Percentiles rank a stretch among this genome's conserved stretches.
phyloP scores from a whole-genome alignment of 805 yeast species.

The Pichia membranifaciens region DNA sequence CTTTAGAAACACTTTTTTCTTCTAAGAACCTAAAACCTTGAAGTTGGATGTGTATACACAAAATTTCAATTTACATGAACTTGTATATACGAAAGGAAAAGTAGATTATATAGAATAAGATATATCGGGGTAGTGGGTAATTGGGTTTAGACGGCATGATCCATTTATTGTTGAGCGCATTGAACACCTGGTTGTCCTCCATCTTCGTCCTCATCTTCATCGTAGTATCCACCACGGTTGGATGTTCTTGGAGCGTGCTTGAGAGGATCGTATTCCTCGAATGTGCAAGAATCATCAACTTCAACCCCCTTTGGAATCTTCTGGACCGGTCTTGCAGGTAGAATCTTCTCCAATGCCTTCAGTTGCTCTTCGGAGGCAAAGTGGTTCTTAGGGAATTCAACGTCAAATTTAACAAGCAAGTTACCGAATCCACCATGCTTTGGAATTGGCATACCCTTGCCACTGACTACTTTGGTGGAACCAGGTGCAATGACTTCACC shows the following conservation, averaged over 20 bases:
- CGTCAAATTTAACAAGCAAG: conserved; percentile 75
- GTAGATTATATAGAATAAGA: too few relatives aligned
- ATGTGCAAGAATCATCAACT: conserved; percentile 57
- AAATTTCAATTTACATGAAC: too few relatives aligned
- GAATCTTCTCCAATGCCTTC: conserved; percentile 61
- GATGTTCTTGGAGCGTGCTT: conserved; percentile 29
- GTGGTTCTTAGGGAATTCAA: conserved; percentile 78
- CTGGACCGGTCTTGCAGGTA: conserved; percentile 69
- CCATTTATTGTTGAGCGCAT: conserved; percentile 83
- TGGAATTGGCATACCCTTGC: conserved; percentile 96
- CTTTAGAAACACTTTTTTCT: too few relatives aligned
- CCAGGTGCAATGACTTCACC: conserved; percentile 94
- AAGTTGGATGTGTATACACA: too few relatives aligned
- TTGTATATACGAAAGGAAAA: too few relatives aligned
- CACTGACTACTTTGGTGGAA: conserved; percentile 70
- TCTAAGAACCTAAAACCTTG: too few relatives aligned
- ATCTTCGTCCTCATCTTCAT: conserved; percentile 47
- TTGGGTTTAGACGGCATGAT: too few relatives aligned
- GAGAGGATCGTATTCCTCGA: conserved; percentile 25
- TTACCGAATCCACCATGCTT: conserved; percentile 87
- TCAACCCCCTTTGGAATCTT: conserved; percentile 65
- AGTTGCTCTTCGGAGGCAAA: conserved; percentile 73
- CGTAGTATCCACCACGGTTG: conserved; percentile 36
- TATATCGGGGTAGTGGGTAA: too few relatives aligned
- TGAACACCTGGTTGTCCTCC: conserved; percentile 71